Base-by-base conservation (phyloP, 495 filamentous ascomycete genomes). In the Aeminium ludgeri region DNA sequence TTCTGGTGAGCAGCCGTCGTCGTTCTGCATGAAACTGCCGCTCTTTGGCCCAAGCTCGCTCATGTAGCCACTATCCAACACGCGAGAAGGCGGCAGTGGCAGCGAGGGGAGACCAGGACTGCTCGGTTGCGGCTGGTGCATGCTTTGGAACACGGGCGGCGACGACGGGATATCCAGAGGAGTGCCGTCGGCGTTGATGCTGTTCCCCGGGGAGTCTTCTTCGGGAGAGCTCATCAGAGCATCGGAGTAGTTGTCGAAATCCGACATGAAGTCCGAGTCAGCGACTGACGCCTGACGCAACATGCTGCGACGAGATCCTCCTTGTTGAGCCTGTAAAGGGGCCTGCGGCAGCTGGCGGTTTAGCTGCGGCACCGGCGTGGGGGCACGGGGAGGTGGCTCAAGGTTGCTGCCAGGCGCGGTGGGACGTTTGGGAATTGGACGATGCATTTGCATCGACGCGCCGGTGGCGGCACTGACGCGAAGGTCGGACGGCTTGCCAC, bases 391-490 rank as follows among this genome's bases (percentile, higher is more conserved):
- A 18, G 77, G 67, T 45, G 84, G 81, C 51, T 89, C 81, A n/a
- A 76, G 53, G 30, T 62, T 66, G 16, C 64, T 50, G 25, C 60
- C 57, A 30, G 65, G 55, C 0, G 50, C 53, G 5, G 66, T 65
- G 30, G 70, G 70, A 23, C 72, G 72, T 15, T 71, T 58, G 6
- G 76, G 69, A 23, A 81, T 71, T 6, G 85, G 86, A 40, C 82
- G 71, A 59, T 91, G 80, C 32, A 78, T 74, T n/a, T 85, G 81
- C 42, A 94, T 68, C 6, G 86, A 91, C 13, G 82, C 82, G 23
- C 85, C 74, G 12, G 83, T 87, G 56, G 82, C 89, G 15, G 86
- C 86, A 47, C 80, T 76, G 10, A 92, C 83, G 40, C 86, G 69
- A n/a, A 94, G 63, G 6, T 85, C 91, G 29, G 83, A 80, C 15